Percentiles rank a stretch among this genome's conserved stretches.
These are phyloP conservation scores for Fusarium temperatum DNA, from an alignment of 2,329 filamentous ascomycete genomes.

Conservation along the genomic window DNA sequence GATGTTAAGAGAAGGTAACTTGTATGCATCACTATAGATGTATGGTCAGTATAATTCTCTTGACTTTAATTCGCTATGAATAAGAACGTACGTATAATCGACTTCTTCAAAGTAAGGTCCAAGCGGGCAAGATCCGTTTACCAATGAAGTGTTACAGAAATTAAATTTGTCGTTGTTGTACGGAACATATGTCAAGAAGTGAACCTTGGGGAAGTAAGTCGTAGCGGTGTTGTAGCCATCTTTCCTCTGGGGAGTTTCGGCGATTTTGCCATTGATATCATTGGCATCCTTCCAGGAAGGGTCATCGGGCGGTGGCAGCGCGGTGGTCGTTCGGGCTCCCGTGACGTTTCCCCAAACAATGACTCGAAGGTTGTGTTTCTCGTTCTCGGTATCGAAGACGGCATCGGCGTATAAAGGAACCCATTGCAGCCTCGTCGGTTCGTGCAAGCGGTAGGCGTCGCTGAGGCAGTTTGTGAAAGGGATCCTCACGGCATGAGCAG, in stretches of 20 bases:
- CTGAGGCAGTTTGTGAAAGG: slow-evolving; percentile 86
- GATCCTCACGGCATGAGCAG: slow-evolving; percentile 71
- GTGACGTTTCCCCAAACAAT: slow-evolving; percentile 93
- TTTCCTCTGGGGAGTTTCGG: slow-evolving; percentile 62
- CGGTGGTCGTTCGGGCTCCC: slow-evolving; percentile 68
- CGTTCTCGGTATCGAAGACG: slow-evolving; percentile 69
- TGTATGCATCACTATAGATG: slow-evolving; percentile 46
- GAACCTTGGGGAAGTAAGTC: slow-evolving; percentile 76
- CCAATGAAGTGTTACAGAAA: slow-evolving; percentile 73
- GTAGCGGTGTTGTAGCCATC: slow-evolving; percentile 65
- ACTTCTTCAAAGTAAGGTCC: slow-evolving; percentile 71
- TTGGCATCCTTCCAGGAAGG: slow-evolving; percentile 70
- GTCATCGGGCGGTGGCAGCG: slow-evolving; percentile 68
- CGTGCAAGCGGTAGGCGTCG: slow-evolving; percentile 63
- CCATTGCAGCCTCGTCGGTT: slow-evolving; percentile 78
- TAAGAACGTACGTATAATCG: slow-evolving; percentile 46
- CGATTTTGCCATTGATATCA: slow-evolving; percentile 78
- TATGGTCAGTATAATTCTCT: slow-evolving; percentile 6
- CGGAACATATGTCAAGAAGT: slow-evolving; percentile 81
- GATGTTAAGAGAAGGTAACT: slow-evolving; percentile 77
- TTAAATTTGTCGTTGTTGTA: slow-evolving; percentile 58
- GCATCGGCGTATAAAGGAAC: slow-evolving; percentile 79
- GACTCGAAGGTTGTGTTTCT: slow-evolving; percentile 74
- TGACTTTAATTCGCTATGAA: neutral
- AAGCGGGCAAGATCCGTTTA: slow-evolving; percentile 76